Base-by-base conservation (phyloP, 2,329 filamentous ascomycete genomes). In the Monosporascus sp. region DNA sequence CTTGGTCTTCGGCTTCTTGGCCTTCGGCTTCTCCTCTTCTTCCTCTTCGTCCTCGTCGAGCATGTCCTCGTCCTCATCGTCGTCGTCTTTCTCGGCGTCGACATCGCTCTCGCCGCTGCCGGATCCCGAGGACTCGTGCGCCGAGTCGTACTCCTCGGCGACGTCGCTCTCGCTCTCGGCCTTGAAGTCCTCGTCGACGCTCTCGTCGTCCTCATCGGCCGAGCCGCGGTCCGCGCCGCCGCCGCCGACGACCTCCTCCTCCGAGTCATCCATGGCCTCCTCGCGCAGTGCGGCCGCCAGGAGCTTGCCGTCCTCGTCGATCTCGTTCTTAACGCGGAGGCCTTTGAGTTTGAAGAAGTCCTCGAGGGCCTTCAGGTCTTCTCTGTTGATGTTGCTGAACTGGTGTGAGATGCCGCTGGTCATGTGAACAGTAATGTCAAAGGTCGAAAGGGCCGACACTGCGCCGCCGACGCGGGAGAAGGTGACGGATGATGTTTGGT, bases 321-420 rank as follows among this genome's bases (percentile, higher is more conserved):
- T 97, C 74, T 99, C 94, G 71, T 99, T 99, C 85, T 97, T 97
- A 53, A 95, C 92, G 52, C 93, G 89, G 66, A 99, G 82, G 56
- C 87, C 89, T 79, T 97, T 97, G 62, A 91, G 84, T 74, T 95
- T 94, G 82, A 99, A 97, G 77, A 99, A 99, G 62, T 88, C 86
- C 72, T 99, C 94, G n/a, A 99, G 82, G 7, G 90, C 89, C 74
- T 94, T 89, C 72, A 97, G 90, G 70, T 99, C 94, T 76, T 99
- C 94, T 63, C 93, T 88, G 70, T 97, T 99, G 72, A 99, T 99
- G 78, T 99, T 99, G 75, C 91, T 96, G 77, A 99, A 99, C 67
- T 97, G 92, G 63, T 92, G 91, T 66, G 96, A 91, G 53, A 89
- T 88, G 50, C 84, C 80, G n/a, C 89, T 89, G 61, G 79, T 84